Evolutionary conservation across 371 early-diverging fungal genomes (phyloP).

Genomic region (Catenaria anguillulae): DNA sequence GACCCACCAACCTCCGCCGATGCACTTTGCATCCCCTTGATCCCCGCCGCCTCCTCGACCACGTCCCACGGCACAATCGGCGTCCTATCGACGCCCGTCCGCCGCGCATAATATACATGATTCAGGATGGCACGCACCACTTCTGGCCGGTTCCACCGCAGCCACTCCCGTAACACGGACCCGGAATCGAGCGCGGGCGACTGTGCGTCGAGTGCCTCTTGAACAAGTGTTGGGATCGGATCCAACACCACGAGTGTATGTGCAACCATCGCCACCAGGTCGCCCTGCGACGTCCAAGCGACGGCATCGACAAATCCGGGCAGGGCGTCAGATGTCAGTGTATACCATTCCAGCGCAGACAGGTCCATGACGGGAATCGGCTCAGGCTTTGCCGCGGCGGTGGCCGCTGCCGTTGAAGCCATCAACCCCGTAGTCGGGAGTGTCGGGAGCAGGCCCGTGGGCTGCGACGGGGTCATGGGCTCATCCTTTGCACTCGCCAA

Average conservation of each 20-base stretch:
- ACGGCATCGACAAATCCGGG: not conserved
- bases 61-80: not conserved
- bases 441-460: too few relatives aligned
- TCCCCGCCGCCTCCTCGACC: not conserved
- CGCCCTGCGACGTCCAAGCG: not conserved
- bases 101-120: not conserved
- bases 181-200: too few relatives aligned
- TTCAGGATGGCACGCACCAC: not conserved
- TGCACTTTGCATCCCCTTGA: not conserved
- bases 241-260: not conserved
- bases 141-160: not conserved
- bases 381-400: too few relatives aligned
- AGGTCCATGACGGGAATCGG: too few relatives aligned
- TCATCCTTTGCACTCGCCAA: too few relatives aligned
- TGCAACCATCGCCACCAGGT: not conserved
- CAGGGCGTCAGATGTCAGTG: not conserved
- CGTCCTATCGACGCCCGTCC: not conserved
- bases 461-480: too few relatives aligned
- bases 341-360: not conserved
- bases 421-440: too few relatives aligned
- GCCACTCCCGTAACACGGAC: slow-evolving; percentile 4
- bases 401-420: too few relatives aligned
- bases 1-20: not conserved
- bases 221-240: not conserved
- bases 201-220: not conserved